A percentile compares a stretch with the other conserved stretches of the same genome.
These are phyloP conservation scores for Wallacemonas sp. DNA, from an alignment of 208 protist species.

Conservation along the genomic window DNA sequence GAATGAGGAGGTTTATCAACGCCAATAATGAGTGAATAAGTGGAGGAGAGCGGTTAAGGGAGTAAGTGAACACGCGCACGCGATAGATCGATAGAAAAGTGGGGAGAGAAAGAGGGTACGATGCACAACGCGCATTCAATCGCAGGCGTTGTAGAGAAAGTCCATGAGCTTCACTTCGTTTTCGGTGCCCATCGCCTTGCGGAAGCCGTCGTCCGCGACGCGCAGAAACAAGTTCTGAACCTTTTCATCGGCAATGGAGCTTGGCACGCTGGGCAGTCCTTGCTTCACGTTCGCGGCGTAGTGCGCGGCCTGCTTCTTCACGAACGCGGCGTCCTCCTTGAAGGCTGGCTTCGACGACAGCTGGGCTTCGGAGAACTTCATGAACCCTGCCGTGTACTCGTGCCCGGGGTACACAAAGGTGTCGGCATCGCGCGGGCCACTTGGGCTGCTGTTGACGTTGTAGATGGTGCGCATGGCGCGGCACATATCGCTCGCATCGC, in stretches of 20 bases:
- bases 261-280: slow-evolving; percentile 70
- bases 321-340: slow-evolving; percentile 40
- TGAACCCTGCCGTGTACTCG: slow-evolving; percentile 89
- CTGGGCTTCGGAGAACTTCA: slow-evolving; percentile 53
- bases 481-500: slow-evolving; percentile 78
- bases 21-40: too few relatives aligned
- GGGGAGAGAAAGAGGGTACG: background rate
- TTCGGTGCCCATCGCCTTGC: slow-evolving; percentile 36
- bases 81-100: background rate
- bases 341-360: slow-evolving; percentile 18
- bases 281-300: slow-evolving; percentile 45
- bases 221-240: slow-evolving; percentile 88
- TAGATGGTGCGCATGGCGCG: slow-evolving; percentile 65
- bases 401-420: slow-evolving; percentile 88
- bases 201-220: slow-evolving; percentile 54
- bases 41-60: too few relatives aligned
- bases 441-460: slow-evolving; percentile 20
- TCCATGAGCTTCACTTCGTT: slow-evolving; percentile 60
- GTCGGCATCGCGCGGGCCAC: slow-evolving; percentile 28
- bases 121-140: slow-evolving; percentile 24
- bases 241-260: slow-evolving; percentile 82
- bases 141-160: slow-evolving; percentile 81
- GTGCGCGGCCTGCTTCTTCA: slow-evolving; percentile 41
- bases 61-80: too few relatives aligned
- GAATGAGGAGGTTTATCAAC: too few relatives aligned